Base-by-base conservation (phyloP, 176 grass and related monocot genomes). In the Oryza meyeriana region DNA sequence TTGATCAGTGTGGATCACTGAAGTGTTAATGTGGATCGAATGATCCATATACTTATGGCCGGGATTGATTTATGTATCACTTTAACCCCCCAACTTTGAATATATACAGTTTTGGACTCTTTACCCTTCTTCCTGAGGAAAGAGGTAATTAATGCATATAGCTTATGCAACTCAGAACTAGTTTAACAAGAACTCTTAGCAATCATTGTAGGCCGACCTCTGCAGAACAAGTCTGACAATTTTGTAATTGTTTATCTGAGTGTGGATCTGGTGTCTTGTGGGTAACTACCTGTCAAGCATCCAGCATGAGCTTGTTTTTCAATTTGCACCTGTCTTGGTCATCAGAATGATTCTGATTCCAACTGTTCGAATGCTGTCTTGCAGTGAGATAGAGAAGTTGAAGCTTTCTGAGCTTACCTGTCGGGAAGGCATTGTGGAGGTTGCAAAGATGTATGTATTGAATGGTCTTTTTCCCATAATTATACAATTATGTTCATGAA, bases 361-460 rank as follows among this genome's bases (percentile, higher is more conserved):
- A 62, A 27, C 61, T 57, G 0, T 64, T 74, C 32, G 16, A 24
- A 72, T 89, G 35, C 69, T 74, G 28, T 83, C 80, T 64, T 82
- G 27, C 88, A 97, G 91, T 77, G 94, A 97, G 71, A 97, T 93
- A 89, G 94, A 97, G 79, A 97, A 97, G 85, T 62, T 97, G 87
- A 97, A 97, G 84, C 89, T 97, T 70, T 91, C 91, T 33, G 94
- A 97, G 69, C 83, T 97, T 86, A 93, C 94, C 30, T 97, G 94
- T 68, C 82, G 89, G 52, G 91, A 97, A 83, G 94, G 94, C 48
- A 83, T 97, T 70, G 82, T 97, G 87, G 94, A 97, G 85, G 94
- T 97, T 64, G 91, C 94, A 72, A 91, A 93, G 75, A 93, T 89
- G 91, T 97, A 92, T 75, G 82, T 79, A 5, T 44, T 35, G 25